Evolutionary conservation across 1,284 basidiomycete species (phyloP), one percentile per base, ranked within the genome.

Genomic region (Veloporphyrellus conicus): DNA sequence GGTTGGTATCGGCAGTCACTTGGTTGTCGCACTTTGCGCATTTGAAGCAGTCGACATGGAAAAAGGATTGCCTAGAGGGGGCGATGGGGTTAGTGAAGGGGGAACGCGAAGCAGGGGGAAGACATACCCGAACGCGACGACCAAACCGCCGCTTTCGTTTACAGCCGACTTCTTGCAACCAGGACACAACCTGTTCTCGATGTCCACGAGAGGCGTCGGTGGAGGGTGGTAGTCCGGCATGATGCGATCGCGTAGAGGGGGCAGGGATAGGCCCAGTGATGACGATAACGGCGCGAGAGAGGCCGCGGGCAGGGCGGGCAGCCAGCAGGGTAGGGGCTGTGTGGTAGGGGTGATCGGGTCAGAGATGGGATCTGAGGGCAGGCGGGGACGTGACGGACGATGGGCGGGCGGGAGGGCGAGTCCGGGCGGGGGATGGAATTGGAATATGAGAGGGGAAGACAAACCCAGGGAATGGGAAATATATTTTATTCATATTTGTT

Each of bases 1-100:
- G 79, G 70, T 97, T 98, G 34, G 94, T 97, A 67, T 98, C 95
- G 28, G 94, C 86, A 31, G 84, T 88, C 54, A 90, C 88, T 63
- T 84, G 79, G 64, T 88, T 77, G 47, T 74, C 71, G 62, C 87
- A 90, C 68, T 90, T 90, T 35, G 87, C 88, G 59, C 88, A 90
- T 59, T 82, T 87, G 74, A 90, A 90, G 66, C 85, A 88, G 64
- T 86, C 82, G 52, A 88, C 82, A 54, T 88, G 85, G 68, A 88
- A 88, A 69, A 88, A 86, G 42, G 85, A 88, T 75, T 86, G 83
- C 39, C 87, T 90, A 57, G 27, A 52, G 33, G 49, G 43, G 50
- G 37, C 2, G 36, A 37, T 22, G 37, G 32, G 39, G 45, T 45
- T 34, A 54, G 4, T 23, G 28, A 35, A 47, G 45, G 8, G 12